Conservation (phyloP, 2,329 filamentous ascomycete species). For the Nemania sp. region DNA sequence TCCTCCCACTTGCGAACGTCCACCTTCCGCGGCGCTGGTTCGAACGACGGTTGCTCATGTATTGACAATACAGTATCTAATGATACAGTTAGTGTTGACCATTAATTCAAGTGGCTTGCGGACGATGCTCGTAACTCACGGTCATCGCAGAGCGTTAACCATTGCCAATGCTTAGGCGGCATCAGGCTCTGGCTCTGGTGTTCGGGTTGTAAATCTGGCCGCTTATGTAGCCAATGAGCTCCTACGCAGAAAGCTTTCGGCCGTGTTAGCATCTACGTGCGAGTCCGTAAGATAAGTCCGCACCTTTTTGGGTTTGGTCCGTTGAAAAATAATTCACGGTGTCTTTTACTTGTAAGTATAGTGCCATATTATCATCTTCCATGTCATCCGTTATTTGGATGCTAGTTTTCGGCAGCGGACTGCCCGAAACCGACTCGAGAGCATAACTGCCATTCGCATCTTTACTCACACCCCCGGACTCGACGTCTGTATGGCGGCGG, state of each 20-base stretch:
- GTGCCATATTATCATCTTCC: constrained; percentile 36
- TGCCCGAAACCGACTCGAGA: constrained; percentile 12
- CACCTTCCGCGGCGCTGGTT: constrained; percentile 33
- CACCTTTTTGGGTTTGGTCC: constrained; percentile 68
- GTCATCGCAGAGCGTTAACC: constrained; percentile 70
- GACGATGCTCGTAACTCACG: constrained; percentile 43
- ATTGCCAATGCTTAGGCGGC: constrained; percentile 63
- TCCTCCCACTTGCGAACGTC: constrained; percentile 29
- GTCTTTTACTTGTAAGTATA: constrained; percentile 62
- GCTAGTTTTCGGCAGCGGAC: constrained; percentile 10
- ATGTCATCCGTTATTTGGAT: constrained; percentile 8
- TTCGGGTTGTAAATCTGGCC: constrained; percentile 33
- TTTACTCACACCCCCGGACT: constrained; percentile 27
- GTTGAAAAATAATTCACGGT: constrained; percentile 78
- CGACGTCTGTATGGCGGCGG: constrained; percentile 26
- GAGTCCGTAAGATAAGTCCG: too few relatives aligned
- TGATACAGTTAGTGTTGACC: constrained; percentile 23
- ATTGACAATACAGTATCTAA: constrained; percentile 70
- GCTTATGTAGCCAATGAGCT: constrained; percentile 64
- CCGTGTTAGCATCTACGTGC: constrained; percentile 26
- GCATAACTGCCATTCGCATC: constrained; percentile 4
- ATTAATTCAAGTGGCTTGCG: constrained; percentile 5
- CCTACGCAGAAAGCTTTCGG: constrained; percentile 67
- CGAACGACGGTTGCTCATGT: constrained; percentile 57
- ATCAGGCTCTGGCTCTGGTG: constrained; percentile 41